These are phyloP conservation scores for Monilinia polystroma DNA, from an alignment of 2,329 filamentous ascomycete species.

Conservation along the genomic window DNA sequence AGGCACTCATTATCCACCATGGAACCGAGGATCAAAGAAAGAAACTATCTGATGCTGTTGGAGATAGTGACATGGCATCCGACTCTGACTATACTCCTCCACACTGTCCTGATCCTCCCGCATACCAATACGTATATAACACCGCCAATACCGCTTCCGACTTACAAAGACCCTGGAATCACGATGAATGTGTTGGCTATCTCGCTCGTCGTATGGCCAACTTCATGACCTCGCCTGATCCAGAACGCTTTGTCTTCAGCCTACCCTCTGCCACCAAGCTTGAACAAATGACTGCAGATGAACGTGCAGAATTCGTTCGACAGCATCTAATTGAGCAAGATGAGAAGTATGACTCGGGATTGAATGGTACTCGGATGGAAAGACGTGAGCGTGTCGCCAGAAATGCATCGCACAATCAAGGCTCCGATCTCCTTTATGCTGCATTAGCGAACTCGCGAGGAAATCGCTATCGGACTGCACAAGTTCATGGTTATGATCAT, in stretches of 20 bases:
- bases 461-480: neutral
- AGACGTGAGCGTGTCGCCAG: neutral
- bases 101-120: neutral
- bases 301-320: slow-evolving; percentile 1
- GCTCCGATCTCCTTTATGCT: neutral
- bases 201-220: slow-evolving; percentile 1
- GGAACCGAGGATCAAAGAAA: too few species aligned
- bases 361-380: neutral
- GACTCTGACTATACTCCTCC: neutral
- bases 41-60: neutral
- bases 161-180: slow-evolving; percentile 1
- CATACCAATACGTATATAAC: neutral
- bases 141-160: neutral
- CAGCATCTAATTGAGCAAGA: neutral
- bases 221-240: neutral
- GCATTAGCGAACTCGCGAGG: neutral
- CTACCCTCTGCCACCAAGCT: slow-evolving; percentile 5
- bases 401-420: too few species aligned
- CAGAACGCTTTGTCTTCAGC: neutral
- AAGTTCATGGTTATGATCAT: neutral
- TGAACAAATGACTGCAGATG: neutral
- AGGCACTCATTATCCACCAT: too few species aligned
- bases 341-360: neutral
- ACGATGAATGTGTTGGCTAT: neutral
- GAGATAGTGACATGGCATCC: neutral